Percentiles rank a stretch among this genome's conserved stretches.
Conservation (phyloP, 164 flowering plant genomes). For the Piper betle region DNA sequence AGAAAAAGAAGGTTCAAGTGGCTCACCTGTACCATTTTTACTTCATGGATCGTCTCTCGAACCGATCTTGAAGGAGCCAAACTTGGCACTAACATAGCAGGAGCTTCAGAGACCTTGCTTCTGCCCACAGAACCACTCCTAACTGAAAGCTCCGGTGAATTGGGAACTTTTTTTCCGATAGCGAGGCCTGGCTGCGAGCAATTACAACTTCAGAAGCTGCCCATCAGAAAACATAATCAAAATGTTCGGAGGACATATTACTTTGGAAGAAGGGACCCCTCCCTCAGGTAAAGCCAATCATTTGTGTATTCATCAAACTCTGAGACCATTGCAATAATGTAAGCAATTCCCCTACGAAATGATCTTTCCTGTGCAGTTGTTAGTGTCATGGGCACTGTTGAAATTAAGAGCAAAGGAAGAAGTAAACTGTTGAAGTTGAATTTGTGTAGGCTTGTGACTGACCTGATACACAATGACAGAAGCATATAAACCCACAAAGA, state of each 20-base stretch:
- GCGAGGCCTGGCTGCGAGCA: constrained; percentile 61
- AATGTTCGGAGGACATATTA: constrained; percentile 16
- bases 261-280: constrained; percentile 84
- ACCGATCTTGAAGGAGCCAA: constrained; percentile 65
- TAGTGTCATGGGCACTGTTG: no score
- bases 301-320: constrained; percentile 42
- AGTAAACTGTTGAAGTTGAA: no score
- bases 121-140: constrained; percentile 21
- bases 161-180: constrained; percentile 37
- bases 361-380: constrained; percentile 55
- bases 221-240: no score
- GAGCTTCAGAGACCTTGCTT: constrained; percentile 26
- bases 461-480: constrained; percentile 82
- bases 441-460: background rate
- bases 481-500: constrained; percentile 74
- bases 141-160: constrained; percentile 18
- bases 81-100: constrained; percentile 58
- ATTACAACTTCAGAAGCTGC: background rate
- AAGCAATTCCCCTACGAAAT: constrained; percentile 62
- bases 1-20: no score
- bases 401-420: no score
- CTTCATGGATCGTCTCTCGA: constrained; percentile 79
- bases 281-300: constrained; percentile 87
- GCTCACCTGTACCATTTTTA: constrained; percentile 79
- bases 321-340: constrained; percentile 60